Base-by-base conservation (phyloP, 1,284 basidiomycete genomes). In the Ceratobasidium sp. region DNA sequence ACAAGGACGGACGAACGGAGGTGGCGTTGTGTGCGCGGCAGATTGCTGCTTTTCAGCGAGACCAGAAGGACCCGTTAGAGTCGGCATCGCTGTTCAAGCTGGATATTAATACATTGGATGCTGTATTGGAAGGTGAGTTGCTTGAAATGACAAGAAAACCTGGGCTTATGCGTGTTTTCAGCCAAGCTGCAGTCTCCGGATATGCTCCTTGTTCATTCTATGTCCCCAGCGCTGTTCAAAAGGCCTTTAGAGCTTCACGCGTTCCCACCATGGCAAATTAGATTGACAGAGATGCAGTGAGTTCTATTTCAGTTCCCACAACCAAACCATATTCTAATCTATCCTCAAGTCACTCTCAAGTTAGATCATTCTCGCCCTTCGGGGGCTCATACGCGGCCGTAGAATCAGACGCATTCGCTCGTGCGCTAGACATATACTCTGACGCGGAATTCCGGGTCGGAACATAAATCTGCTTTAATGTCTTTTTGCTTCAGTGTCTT, bases 1-100 rank as follows among this genome's bases (percentile, higher is more conserved):
- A 71, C 69, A 71, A 71, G 47, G 69, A 71, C 30, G 69, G 69
- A 21, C 55, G 69, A 16, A 71, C 69, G n/a, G 69, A 71, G 35
- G 69, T 71, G 5, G 69, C 69, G 30, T 52, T 71, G 30, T 71
- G 69, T n/a, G 69, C 69, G 30, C 69, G 69, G 13, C 69, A 71
- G 35, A 59, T 71, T 61, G 69, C 69, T 44, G 69, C 47, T 8
- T 71, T 71, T 44, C 69, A 71, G 30, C 35, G 57, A 35, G 46
- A 49, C 46, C 57, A 71, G 30, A 50, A 71, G 14, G 61, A 47
- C 13, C 57, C 55, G 35, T 32, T 71, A 5, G 69, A 71, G 14
- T 61, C 69, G 16, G 67, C 57, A 14, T 38, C 55, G 8, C 26
- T 71, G 23, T 71, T 71, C 50, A 44, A 71, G 23, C 54, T 71